Evolutionary conservation across 192 early-diverging fungal species (phyloP).

Genomic region (Irineochytrium annulatum): DNA sequence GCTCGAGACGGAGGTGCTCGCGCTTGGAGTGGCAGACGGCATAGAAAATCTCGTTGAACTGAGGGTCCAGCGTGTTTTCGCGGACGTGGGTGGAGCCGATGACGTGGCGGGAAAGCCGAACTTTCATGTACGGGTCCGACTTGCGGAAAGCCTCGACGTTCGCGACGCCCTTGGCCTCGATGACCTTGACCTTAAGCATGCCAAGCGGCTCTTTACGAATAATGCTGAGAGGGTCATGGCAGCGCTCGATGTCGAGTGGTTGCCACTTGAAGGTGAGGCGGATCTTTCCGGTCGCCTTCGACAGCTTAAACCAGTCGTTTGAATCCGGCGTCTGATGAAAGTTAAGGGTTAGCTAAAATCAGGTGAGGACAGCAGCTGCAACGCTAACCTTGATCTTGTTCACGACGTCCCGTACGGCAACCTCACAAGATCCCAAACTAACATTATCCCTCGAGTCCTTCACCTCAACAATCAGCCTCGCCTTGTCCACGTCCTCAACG

Average conservation of each 20-base stretch:
- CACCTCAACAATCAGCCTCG: slow-evolving; percentile 59
- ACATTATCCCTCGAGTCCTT: slow-evolving; percentile 52
- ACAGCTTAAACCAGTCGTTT: slow-evolving; percentile 63
- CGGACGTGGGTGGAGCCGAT: slow-evolving; percentile 76
- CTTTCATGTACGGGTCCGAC: slow-evolving; percentile 87
- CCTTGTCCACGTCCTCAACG: slow-evolving; percentile 61
- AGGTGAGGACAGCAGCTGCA: slow-evolving; percentile 24
- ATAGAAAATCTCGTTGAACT: slow-evolving; percentile 88
- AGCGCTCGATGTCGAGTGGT: slow-evolving; percentile 70
- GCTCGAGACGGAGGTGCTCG: slow-evolving; percentile 71
- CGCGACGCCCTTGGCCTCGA: slow-evolving; percentile 68
- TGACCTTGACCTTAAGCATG: slow-evolving; percentile 71
- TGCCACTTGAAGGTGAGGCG: slow-evolving; percentile 72
- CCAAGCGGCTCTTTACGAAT: slow-evolving; percentile 62
- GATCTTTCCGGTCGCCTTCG: slow-evolving; percentile 49
- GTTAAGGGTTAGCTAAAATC: slow-evolving; percentile 2
- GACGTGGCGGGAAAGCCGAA: slow-evolving; percentile 58
- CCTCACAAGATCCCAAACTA: slow-evolving; percentile 37
- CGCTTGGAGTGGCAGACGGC: slow-evolving; percentile 70
- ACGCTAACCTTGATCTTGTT: slow-evolving; percentile 22
- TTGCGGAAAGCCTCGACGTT: slow-evolving; percentile 80
- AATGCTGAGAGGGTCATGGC: slow-evolving; percentile 40
- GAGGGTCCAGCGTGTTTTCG: slow-evolving; percentile 78
- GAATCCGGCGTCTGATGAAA: too few species aligned
- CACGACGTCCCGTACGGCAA: slow-evolving; percentile 36